Evolutionary conservation across 2,329 filamentous ascomycete species (phyloP), one percentile per base, ranked within the genome.

Genomic region (Hypomyces rosellus): DNA sequence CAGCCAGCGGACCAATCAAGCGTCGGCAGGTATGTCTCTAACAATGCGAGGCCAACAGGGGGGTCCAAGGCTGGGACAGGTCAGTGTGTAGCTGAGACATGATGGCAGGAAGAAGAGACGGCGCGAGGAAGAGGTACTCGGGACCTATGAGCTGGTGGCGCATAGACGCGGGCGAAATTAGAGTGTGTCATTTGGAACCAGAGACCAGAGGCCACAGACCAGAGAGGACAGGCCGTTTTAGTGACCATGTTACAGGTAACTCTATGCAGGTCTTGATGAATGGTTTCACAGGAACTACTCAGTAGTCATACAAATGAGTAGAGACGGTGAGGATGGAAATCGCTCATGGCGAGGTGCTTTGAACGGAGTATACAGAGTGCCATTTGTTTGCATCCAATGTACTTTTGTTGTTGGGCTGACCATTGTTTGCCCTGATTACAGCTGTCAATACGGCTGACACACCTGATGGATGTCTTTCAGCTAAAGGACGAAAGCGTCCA

Each of bases 131-230:
- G 22, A 46, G 25, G 50, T 52, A 52, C 16, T 37, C 15, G 15
- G 2, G 42, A 52, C 50, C n/a, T 42, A 34, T 30, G 12, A 15
- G 5, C 30, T 45, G 39, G 6, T 41, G 46, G 42, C 50, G 50
- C 50, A 42, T 46, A 34, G 46, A 46, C 15, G 30, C 34, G 5
- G 8, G 6, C 12, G 50, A 52, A 46, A 52, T 52, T 52, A 52
- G 40, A 36, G 46, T 40, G 50, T 52, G 50, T 52, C 50, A 49
- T 34, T 20, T 20, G 20, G 20, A 5, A 20, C 20, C 3, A 20
- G 20, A 20, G 20, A 20, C 20, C 20, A 20, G 20, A 20, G 20
- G 20, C 20, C 20, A 20, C 3, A 20, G 20, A 20, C 20, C 20
- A 20, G 20, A 20, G 20, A 20, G 20, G 20, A 20, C 20, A 20